Evolutionary conservation across 805 yeast genomes (phyloP).

Genomic region (Metschnikowia noctiluminum): DNA sequence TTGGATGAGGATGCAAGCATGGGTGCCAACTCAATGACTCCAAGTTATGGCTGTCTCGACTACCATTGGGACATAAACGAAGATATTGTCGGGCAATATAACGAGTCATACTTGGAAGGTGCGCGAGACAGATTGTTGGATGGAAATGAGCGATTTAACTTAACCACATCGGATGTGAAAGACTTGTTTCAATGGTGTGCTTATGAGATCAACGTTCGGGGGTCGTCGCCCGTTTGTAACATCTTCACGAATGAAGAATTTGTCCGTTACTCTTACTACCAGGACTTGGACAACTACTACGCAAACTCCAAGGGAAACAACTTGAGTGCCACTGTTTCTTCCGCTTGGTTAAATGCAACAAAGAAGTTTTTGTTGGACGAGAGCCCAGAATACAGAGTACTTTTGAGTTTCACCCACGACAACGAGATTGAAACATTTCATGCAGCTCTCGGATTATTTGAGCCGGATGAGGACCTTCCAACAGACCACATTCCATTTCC

Average conservation of each 20-base stretch:
- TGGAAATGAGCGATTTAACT: conserved; percentile 50
- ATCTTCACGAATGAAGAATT: conserved; percentile 68
- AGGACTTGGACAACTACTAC: conserved; percentile 59
- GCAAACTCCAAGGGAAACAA: conserved; percentile 64
- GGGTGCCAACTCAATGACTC: conserved; percentile 62
- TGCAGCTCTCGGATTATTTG: conserved; percentile 60
- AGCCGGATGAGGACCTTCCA: conserved; percentile 42
- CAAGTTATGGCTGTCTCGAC: conserved; percentile 44
- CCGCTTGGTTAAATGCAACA: conserved; percentile 49
- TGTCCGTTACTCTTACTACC: conserved; percentile 56
- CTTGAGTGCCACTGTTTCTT: conserved; percentile 56
- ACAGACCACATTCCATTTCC: conserved; percentile 45
- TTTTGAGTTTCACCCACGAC: conserved; percentile 75
- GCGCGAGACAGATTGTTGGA: conserved; percentile 56
- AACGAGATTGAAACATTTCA: conserved; percentile 58
- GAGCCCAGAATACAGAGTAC: conserved; percentile 47
- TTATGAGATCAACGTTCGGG: conserved; percentile 68
- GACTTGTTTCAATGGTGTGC: conserved; percentile 64
- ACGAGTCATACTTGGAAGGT: conserved; percentile 42
- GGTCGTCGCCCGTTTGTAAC: conserved; percentile 63
- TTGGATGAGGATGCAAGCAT: conserved; percentile 44
- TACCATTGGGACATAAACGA: conserved; percentile 29
- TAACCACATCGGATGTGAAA: conserved; percentile 51
- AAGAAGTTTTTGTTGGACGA: conserved; percentile 45
- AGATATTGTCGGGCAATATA: conserved; percentile 26